A percentile compares a stretch with the other conserved stretches of the same genome.
These are phyloP conservation scores for Boletus sensibilis DNA, from an alignment of 768 basidiomycete species.

Conservation along the genomic window DNA sequence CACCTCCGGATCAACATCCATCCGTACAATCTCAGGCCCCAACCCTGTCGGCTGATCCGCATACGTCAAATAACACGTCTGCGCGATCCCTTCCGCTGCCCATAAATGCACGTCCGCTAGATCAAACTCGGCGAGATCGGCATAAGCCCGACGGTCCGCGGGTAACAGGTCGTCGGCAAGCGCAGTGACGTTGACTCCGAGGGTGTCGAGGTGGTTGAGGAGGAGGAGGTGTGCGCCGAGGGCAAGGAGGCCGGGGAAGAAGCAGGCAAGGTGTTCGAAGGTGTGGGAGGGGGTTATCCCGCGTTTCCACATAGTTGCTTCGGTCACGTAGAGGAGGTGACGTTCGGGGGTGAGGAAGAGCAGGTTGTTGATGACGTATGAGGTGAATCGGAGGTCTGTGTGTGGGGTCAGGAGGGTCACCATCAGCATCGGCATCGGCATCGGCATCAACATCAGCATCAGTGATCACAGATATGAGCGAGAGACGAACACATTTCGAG, in stretches of 20 bases:
- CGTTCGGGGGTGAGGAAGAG: constrained; percentile 20
- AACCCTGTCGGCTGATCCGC: constrained; percentile 69
- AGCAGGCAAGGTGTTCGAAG: constrained; percentile 76
- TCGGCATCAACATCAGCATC: neutral
- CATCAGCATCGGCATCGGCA: neutral
- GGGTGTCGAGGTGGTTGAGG: constrained; percentile 46
- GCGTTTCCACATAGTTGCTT: constrained; percentile 32
- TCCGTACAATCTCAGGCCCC: constrained; percentile 51
- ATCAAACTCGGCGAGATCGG: constrained; percentile 42
- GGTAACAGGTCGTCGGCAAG: constrained; percentile 30
- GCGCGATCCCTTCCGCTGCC: constrained; percentile 74
- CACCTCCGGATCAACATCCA: constrained; percentile 11
- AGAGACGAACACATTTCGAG: constrained; percentile 62
- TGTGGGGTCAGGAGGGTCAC: neutral
- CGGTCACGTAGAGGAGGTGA: constrained; percentile 56
- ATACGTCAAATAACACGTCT: constrained; percentile 70
- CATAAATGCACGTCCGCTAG: constrained; percentile 64
- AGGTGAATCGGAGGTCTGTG: constrained; percentile 59
- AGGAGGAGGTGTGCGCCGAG: constrained; percentile 66
- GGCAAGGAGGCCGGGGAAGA: constrained; percentile 73
- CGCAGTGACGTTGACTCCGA: constrained; percentile 45
- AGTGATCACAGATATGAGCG: too few relatives aligned
- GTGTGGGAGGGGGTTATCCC: constrained; percentile 39
- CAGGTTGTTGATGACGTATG: constrained; percentile 58
- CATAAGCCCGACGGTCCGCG: constrained; percentile 30